These are phyloP conservation scores for Cyberlindnera xishuangbannaensis DNA, from an alignment of 805 yeast genomes.

Conservation along the genomic window DNA sequence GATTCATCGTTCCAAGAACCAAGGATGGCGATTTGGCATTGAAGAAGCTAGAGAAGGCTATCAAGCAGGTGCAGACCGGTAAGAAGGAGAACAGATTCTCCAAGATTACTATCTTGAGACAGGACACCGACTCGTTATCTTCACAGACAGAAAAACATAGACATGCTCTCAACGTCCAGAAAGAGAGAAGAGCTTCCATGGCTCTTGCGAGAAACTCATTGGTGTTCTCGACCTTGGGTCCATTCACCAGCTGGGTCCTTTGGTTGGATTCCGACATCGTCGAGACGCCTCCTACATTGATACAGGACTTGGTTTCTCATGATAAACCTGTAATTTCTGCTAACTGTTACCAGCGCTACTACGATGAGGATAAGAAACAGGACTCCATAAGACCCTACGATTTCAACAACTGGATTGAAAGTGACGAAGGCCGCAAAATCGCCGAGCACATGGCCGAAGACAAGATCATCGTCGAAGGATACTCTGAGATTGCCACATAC, in stretches of 20 bases:
- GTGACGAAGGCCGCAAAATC: conserved; percentile 70
- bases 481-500: conserved; percentile 87
- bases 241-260: conserved; percentile 88
- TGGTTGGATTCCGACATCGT: conserved; percentile 96
- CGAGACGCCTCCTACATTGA: conserved; percentile 76
- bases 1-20: conserved; percentile 85
- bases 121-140: conserved; percentile 74
- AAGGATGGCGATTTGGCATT: conserved; percentile 78
- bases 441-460: conserved; percentile 75
- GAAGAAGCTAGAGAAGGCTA: conserved; percentile 63
- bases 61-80: conserved; percentile 64
- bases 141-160: conserved; percentile 81
- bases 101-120: conserved; percentile 83
- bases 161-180: conserved; percentile 83
- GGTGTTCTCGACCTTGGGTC: conserved; percentile 81
- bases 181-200: conserved; percentile 85
- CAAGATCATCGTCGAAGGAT: conserved; percentile 93
- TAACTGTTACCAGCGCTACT: conserved; percentile 84
- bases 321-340: conserved; percentile 87
- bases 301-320: conserved; percentile 83
- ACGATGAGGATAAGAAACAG: conserved; percentile 51
- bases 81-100: conserved; percentile 63
- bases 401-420: conserved; percentile 92
- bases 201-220: conserved; percentile 91
- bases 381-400: conserved; percentile 80